A percentile compares a stretch with the other conserved stretches of the same genome.
These are phyloP conservation scores for Aspergillus taichungensis DNA, from an alignment of 495 filamentous ascomycete species.

Conservation along the genomic window DNA sequence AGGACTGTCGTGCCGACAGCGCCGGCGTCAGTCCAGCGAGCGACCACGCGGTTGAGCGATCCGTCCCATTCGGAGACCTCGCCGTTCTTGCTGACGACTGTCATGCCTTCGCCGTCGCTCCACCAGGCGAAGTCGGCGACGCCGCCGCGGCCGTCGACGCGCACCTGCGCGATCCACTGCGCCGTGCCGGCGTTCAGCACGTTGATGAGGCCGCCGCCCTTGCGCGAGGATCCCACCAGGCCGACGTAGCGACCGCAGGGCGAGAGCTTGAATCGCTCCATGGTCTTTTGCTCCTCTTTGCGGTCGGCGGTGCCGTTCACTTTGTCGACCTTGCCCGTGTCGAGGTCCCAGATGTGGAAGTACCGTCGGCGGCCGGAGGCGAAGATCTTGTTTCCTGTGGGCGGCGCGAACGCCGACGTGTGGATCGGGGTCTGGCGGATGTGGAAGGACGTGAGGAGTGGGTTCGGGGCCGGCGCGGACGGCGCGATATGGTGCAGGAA, in stretches of 20 bases:
- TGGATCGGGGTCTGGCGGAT: conserved; percentile 71
- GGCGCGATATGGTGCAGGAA: conserved; percentile 82
- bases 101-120: conserved; percentile 67
- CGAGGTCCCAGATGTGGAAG: conserved; percentile 89
- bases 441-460: conserved; percentile 80
- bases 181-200: conserved; percentile 69
- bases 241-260: conserved; percentile 82
- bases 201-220: conserved; percentile 82
- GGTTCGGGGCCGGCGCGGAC: conserved; percentile 67
- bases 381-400: conserved; percentile 51
- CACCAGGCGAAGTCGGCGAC: conserved; percentile 91
- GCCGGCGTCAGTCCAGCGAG: conserved; percentile 84
- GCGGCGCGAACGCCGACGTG: conserved; percentile 62
- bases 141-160: conserved; percentile 72
- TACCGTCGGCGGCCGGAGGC: conserved; percentile 80
- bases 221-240: conserved; percentile 63
- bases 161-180: conserved; percentile 82
- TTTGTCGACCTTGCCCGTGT: conserved; percentile 72
- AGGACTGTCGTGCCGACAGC: conserved; percentile 78
- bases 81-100: conserved; percentile 73
- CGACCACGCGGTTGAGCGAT: conserved; percentile 52
- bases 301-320: conserved; percentile 62
- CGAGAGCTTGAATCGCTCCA: conserved; percentile 81
- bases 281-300: conserved; percentile 72
- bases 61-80: conserved; percentile 90